Base-by-base conservation (phyloP, 108 stramenopile genomes). In the Craspedostauros australis region DNA sequence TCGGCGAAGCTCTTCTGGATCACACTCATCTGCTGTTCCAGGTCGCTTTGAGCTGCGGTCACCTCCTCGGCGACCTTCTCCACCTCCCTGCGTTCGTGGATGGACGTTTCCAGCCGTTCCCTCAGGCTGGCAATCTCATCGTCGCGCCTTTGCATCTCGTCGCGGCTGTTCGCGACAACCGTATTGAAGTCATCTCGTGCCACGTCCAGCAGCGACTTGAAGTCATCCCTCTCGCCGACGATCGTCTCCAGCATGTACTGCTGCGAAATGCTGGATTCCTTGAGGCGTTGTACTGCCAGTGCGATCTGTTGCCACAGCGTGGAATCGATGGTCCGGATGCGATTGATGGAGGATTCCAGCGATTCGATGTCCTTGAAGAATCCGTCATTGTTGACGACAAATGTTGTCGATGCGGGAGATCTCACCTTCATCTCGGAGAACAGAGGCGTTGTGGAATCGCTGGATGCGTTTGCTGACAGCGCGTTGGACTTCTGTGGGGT, bases 91-190 rank as follows among this genome's bases (percentile, higher is more conserved):
- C 49, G 22, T 25, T 27, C 27, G 18, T 39, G n/a, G 21, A 36
- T 31, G 11, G 59, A 47, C 9, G 24, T 22, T 9, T 46, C 16
- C 4, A 52, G 66, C 28, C 53, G 37, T 1, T 22, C 12, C 3
- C 37, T 50, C 21, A 66, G 28, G 1, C 41, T 28, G 28, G 49
- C 46, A 26, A 59, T 57, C 15, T 68, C 60, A 23, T 62, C 42
- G 28, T 64, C 39, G 46, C 55, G 31, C 14, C 28, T 47, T 42
- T 50, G 56, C 16, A 57, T 0, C 4, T 54, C 21, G 6, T 12
- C 37, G 12, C 45, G 49, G 18, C 45, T 55, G 3, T 57, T 42
- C 24, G 50, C 40, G 7, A 56, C 41, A 5, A 33, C 18, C 36
- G 19, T 21, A 36, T 40, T 7, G 8, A 66, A 18, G 19, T 50